These are phyloP conservation scores for Pichia rugopelliculosa DNA, from an alignment of 805 yeast genomes.

Conservation along the genomic window DNA sequence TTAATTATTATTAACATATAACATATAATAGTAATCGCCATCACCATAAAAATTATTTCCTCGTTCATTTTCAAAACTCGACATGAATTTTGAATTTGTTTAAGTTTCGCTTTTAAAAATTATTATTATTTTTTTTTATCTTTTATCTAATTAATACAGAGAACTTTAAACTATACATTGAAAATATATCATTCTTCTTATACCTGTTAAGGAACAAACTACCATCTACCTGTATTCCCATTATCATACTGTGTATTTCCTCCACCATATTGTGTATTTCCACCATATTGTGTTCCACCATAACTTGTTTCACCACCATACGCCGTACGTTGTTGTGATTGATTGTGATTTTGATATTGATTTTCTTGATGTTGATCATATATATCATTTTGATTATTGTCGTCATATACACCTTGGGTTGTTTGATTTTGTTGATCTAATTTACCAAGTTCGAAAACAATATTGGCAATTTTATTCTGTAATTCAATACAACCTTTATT, in stretches of 20 bases:
- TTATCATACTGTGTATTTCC: conserved; percentile 21
- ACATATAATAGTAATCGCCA: not conserved
- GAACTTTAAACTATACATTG: not conserved
- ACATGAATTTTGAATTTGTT: not conserved
- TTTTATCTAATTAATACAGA: not conserved
- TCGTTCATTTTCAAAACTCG: not conserved
- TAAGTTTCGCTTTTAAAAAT: not conserved
- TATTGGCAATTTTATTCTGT: conserved; percentile 85
- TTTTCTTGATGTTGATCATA: not conserved
- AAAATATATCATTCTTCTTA: too few relatives aligned
- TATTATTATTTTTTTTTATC: not conserved
- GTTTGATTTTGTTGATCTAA: conserved; percentile 24
- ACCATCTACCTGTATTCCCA: conserved; percentile 30
- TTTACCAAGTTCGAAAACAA: conserved; percentile 61
- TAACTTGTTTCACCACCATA: conserved; percentile 11
- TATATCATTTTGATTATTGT: not conserved
- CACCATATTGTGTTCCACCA: conserved; percentile 15
- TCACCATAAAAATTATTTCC: too few relatives aligned
- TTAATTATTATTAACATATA: too few relatives aligned
- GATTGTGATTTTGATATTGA: conserved; percentile 22
- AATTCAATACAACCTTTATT: conserved; percentile 75
- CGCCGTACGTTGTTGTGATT: conserved; percentile 8
- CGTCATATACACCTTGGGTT: not conserved
- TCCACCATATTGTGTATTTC: conserved; percentile 11
- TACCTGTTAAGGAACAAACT: not conserved